Evolutionary conservation across 176 grass and related monocot genomes (phyloP).

Genomic region (Bromus sterilis): DNA sequence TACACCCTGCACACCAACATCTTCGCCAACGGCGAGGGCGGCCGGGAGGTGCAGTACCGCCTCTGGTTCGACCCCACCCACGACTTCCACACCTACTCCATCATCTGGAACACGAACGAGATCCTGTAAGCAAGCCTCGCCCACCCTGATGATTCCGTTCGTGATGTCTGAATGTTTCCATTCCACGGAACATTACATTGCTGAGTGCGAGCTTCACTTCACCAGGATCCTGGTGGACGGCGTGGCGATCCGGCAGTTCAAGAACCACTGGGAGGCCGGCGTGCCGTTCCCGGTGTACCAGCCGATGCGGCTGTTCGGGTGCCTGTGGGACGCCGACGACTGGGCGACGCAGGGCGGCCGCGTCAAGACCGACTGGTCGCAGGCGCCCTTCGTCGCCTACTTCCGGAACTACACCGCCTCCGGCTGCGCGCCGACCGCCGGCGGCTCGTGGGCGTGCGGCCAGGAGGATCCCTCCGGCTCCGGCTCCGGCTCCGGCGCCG

Average conservation of each 20-base stretch:
- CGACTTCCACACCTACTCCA: slow-evolving; percentile 71
- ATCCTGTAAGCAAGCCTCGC: slow-evolving; percentile 57
- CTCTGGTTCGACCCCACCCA: slow-evolving; percentile 71
- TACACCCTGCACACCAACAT: slow-evolving; percentile 72
- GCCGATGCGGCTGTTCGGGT: slow-evolving; percentile 34
- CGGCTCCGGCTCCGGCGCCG: background rate
- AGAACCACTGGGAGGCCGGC: slow-evolving; percentile 32
- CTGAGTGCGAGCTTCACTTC: too few species aligned
- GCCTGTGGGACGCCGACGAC: slow-evolving; percentile 39
- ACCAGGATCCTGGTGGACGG: slow-evolving; percentile 46
- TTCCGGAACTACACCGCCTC: slow-evolving; percentile 29
- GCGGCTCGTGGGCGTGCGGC: slow-evolving; percentile 19
- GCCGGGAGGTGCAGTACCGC: slow-evolving; percentile 55
- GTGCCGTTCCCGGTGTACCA: slow-evolving; percentile 40
- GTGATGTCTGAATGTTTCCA: background rate
- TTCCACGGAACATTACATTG: background rate
- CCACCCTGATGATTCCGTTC: too few species aligned
- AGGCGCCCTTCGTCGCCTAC: slow-evolving; percentile 43
- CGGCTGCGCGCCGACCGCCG: slow-evolving; percentile 7
- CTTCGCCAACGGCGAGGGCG: slow-evolving; percentile 43
- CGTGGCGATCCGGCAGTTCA: slow-evolving; percentile 38
- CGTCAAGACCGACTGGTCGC: slow-evolving; percentile 50
- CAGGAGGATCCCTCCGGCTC: background rate
- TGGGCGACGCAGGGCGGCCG: slow-evolving; percentile 42
- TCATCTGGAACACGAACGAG: slow-evolving; percentile 62